Evolutionary conservation across 2,329 filamentous ascomycete species (phyloP).

Genomic region (Aspergillus pseudoviridinutans): DNA sequence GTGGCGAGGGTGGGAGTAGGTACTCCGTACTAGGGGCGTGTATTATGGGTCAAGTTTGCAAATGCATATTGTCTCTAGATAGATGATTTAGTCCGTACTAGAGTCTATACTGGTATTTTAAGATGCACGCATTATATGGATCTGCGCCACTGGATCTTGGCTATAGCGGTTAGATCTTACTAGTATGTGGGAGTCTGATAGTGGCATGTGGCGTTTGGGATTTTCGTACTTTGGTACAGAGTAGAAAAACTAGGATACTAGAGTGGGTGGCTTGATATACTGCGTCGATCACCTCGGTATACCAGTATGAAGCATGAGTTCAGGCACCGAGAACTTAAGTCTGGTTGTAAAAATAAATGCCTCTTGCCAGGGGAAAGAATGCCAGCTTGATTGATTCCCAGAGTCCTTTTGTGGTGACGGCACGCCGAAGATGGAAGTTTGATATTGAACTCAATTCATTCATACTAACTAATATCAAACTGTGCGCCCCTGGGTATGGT

Average conservation of each 20-base stretch:
- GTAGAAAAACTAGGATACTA: neutral
- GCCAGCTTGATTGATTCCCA: neutral
- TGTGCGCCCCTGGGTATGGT: conserved; percentile 22
- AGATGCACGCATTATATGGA: neutral
- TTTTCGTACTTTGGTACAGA: neutral
- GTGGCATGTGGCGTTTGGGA: neutral
- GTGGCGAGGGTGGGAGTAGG: too few relatives aligned
- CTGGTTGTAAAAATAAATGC: neutral
- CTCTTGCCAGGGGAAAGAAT: neutral
- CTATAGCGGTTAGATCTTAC: neutral
- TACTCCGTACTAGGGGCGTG: too few relatives aligned
- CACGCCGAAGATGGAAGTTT: neutral
- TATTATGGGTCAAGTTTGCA: too few relatives aligned
- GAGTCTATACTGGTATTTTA: too few relatives aligned
- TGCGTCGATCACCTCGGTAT: neutral
- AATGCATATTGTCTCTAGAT: neutral
- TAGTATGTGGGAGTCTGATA: neutral
- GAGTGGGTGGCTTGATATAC: neutral
- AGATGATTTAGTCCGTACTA: neutral
- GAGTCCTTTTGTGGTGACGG: neutral
- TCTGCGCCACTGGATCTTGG: neutral
- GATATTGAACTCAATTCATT: conserved; percentile 10
- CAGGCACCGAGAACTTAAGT: neutral
- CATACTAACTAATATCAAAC: conserved; percentile 12
- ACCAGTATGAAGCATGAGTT: neutral